These are phyloP conservation scores for Amanita inopinata DNA, from an alignment of 768 basidiomycete species.

Conservation along the genomic window DNA sequence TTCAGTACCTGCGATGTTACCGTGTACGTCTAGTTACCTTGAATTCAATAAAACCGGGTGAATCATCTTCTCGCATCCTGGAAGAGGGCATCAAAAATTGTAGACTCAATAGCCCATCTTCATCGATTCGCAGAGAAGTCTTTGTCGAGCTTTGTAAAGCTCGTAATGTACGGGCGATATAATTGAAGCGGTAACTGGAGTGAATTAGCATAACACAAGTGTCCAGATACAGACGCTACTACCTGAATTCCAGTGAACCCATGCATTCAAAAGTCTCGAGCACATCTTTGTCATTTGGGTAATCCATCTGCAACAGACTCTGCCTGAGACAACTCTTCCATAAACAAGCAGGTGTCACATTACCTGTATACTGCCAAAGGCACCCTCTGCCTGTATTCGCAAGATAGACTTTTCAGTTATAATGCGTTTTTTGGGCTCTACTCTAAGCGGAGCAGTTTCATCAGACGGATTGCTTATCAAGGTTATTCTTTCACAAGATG, in stretches of 20 bases:
- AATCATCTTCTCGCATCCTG: conserved; percentile 28
- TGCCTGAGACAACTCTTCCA: background rate
- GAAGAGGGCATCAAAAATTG: conserved; percentile 79
- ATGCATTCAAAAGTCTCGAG: conserved; percentile 85
- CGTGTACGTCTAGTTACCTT: conserved; percentile 41
- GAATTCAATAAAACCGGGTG: conserved; percentile 78
- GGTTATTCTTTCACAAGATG: conserved; percentile 77
- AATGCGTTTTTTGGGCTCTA: conserved; percentile 6
- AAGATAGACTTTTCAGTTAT: conserved; percentile 46
- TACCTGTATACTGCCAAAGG: conserved; percentile 82
- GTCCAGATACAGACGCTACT: background rate
- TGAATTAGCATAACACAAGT: background rate
- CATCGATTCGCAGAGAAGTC: conserved; percentile 81
- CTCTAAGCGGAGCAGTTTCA: conserved; percentile 10
- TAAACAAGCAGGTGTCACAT: background rate
- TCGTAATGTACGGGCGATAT: conserved; percentile 59
- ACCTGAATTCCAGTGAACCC: conserved; percentile 64
- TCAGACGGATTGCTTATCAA: conserved; percentile 67
- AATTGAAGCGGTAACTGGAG: conserved; percentile 81
- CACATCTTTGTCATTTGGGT: conserved; percentile 86
- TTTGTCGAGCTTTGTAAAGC: conserved; percentile 81
- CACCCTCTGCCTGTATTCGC: conserved; percentile 71
- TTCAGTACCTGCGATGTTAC: background rate
- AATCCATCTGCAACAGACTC: conserved; percentile 67
- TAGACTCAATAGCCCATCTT: conserved; percentile 72